phyloP scores from a whole-genome alignment of 2,329 filamentous ascomycete genomes.

The Aspergillus tamarii region DNA sequence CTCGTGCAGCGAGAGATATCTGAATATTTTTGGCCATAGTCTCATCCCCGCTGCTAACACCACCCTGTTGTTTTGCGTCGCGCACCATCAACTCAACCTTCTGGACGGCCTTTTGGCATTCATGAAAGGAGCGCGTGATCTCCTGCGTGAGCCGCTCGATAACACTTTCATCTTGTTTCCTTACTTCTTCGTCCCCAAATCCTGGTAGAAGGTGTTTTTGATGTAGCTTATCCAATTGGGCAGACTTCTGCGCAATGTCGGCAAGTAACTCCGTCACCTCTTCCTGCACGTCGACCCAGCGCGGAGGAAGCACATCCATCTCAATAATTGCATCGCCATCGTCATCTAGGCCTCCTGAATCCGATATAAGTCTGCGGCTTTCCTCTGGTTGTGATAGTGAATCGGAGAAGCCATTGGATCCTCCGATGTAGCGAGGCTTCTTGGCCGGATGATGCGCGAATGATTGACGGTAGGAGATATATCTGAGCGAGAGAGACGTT shows the following conservation, averaged over 20 bases:
- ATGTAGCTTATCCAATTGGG: slow-evolving; percentile 86
- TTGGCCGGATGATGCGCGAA: slow-evolving; percentile 93
- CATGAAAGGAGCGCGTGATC: slow-evolving; percentile 86
- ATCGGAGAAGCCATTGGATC: slow-evolving; percentile 64
- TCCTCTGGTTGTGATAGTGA: slow-evolving; percentile 65
- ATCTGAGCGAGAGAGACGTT: slow-evolving; percentile 58
- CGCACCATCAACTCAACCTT: slow-evolving; percentile 84
- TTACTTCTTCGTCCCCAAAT: slow-evolving; percentile 92
- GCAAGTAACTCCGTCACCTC: slow-evolving; percentile 83
- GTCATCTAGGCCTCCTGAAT: slow-evolving; percentile 69
- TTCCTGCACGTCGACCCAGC: slow-evolving; percentile 94
- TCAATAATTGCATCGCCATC: slow-evolving; percentile 96
- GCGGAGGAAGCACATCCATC: slow-evolving; percentile 93
- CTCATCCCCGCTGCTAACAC: slow-evolving; percentile 80
- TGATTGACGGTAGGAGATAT: slow-evolving; percentile 98
- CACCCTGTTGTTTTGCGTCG: slow-evolving; percentile 71
- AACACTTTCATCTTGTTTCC: slow-evolving; percentile 81
- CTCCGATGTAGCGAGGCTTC: slow-evolving; percentile 70
- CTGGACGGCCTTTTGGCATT: slow-evolving; percentile 87
- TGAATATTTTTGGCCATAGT: slow-evolving; percentile 97
- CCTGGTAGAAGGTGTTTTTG: slow-evolving; percentile 96
- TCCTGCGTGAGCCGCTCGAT: slow-evolving; percentile 90
- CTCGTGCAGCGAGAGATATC: slow-evolving; percentile 81
- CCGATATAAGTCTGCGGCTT: slow-evolving; percentile 81
- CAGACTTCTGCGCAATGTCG: slow-evolving; percentile 79